phyloP scores from a whole-genome alignment of 2,329 filamentous ascomycete genomes.

The Colletotrichum tofieldiae region DNA sequence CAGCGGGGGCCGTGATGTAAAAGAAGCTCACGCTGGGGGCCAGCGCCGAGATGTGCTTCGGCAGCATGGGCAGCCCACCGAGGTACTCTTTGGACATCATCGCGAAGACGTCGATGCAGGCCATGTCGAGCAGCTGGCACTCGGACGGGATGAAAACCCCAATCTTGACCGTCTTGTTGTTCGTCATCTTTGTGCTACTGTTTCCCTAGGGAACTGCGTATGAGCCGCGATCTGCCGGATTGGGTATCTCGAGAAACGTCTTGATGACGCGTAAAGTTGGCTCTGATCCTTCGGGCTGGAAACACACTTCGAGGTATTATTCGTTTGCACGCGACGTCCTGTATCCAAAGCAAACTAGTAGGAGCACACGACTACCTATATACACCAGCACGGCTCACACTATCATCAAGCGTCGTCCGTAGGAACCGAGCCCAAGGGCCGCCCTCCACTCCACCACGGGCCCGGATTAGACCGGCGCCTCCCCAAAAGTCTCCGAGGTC shows the following conservation, averaged over 20 bases:
- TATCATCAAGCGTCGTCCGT: not conserved
- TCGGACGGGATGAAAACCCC: constrained; percentile 66
- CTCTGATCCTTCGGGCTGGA: not conserved
- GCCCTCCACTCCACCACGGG: constrained; percentile 5
- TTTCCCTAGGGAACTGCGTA: not conserved
- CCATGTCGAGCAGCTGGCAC: constrained; percentile 66
- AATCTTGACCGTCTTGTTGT: constrained; percentile 55
- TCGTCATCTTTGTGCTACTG: constrained; percentile 36
- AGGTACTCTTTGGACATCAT: constrained; percentile 64
- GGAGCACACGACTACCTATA: not conserved
- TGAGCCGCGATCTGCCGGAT: not conserved
- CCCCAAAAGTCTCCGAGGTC: not conserved
- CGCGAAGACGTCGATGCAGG: constrained; percentile 66
- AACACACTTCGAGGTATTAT: not conserved
- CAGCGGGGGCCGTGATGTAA: constrained; percentile 61
- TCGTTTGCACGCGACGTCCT: not conserved
- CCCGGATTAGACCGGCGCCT: constrained; percentile 5
- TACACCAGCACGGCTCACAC: not conserved
- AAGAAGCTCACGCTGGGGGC: constrained; percentile 61
- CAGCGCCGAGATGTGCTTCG: constrained; percentile 55
- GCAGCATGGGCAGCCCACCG: constrained; percentile 46
- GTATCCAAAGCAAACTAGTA: not conserved
- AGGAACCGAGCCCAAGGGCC: not conserved
- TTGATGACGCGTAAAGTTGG: not conserved
- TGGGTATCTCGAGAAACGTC: not conserved